Base-by-base conservation (phyloP, 192 early-diverging fungal genomes). In the Rhizoclosmatium globosum region DNA sequence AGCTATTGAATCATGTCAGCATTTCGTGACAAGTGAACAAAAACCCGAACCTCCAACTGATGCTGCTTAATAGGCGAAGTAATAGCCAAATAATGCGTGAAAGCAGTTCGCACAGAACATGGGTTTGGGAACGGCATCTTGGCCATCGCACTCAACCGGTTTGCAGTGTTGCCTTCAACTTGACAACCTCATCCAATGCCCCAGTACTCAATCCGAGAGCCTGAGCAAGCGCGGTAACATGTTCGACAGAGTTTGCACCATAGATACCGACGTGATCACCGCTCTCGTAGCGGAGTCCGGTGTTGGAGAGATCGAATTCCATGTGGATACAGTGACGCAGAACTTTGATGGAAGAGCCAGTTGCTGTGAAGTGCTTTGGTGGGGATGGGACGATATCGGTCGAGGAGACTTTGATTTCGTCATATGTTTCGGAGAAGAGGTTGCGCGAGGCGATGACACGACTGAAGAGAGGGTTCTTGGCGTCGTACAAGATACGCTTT, bases 231-330 rank as follows among this genome's bases (percentile, higher is more conserved):
- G 58, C 68, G 50, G 43, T 68, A 6, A 97, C 94, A 62, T 95
- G 91, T 47, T 85, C 87, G 38, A 93, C 92, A n/a, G 93, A 85
- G 84, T 98, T 99, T 23, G 89, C 87, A 0, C 96, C 93, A 88
- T 92, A 98, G 38, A 99, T 88, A 31, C 96, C 98, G 68, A 97
- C 88, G 80, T 99, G 98, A 81, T 99, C 98, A 68, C 98, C 98
- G 13, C 95, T 86, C 75, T 94, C 91, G 83, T 99, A 98, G 19
- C 85, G 88, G 82, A 98, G 83, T 23, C 93, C 92, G 13, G 92
- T 93, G 47, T 90, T 95, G 38, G 85, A 72, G 64, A 98, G 86
- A 64, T 97, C 95, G n/a, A 99, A 87, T 79, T 99, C 97, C 79
- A 98, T 84, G 76, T 99, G 98, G 68, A 97, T 81, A 83, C 96